A percentile compares a stretch with the other conserved stretches of the same genome.
These are phyloP conservation scores for Berkeleyomyces rouxiae DNA, from an alignment of 2,329 filamentous ascomycete genomes.

Conservation along the genomic window DNA sequence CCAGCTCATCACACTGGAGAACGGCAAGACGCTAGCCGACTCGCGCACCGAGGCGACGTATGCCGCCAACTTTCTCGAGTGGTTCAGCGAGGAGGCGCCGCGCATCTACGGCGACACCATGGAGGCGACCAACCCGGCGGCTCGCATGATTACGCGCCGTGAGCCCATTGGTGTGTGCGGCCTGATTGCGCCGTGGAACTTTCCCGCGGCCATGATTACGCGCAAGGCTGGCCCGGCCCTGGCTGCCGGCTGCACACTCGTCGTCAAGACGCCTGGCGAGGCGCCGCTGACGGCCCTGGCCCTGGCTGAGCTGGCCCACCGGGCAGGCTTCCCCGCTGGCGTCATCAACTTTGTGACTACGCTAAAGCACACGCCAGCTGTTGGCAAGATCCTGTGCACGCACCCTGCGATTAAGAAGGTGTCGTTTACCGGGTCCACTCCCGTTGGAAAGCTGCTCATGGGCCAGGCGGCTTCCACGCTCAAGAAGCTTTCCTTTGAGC, in stretches of 20 bases:
- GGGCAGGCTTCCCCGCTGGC: constrained; percentile 72
- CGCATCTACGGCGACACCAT: constrained; percentile 31
- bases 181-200: constrained; percentile 35
- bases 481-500: constrained; percentile 59
- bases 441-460: constrained; percentile 38
- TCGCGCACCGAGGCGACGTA: constrained; percentile 41
- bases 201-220: constrained; percentile 37
- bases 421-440: constrained; percentile 50
- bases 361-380: constrained; percentile 55
- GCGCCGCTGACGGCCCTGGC: constrained; percentile 80
- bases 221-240: constrained; percentile 35
- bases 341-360: constrained; percentile 77
- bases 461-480: constrained; percentile 51
- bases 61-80: constrained; percentile 44
- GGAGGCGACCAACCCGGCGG: constrained; percentile 39
- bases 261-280: constrained; percentile 75
- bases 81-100: constrained; percentile 49
- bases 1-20: constrained; percentile 52
- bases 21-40: constrained; percentile 51
- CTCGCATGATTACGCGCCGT: constrained; percentile 27
- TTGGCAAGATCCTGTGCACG: constrained; percentile 42
- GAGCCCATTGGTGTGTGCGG: constrained; percentile 23
- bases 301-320: constrained; percentile 62
- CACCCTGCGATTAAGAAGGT: constrained; percentile 43
- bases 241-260: constrained; percentile 59